Conservation (phyloP, 345 rosid genomes). For the Rhizophora mangle region DNA sequence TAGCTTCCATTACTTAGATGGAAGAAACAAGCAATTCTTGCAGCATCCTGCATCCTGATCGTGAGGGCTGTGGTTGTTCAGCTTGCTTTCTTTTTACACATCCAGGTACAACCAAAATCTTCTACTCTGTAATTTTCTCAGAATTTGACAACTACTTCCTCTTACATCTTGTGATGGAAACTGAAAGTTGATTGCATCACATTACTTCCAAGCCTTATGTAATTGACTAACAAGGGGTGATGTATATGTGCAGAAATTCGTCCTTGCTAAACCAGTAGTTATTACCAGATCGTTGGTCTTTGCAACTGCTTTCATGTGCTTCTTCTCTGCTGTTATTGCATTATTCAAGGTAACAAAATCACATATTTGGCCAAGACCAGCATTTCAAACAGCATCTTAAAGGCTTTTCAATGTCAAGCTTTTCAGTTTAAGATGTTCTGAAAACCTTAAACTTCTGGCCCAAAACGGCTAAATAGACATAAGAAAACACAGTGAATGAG, state of each 20-base stretch:
- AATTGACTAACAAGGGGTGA: not conserved
- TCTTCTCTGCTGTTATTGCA: constrained; percentile 34
- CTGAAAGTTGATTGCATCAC: not conserved
- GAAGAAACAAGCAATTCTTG: constrained; percentile 36
- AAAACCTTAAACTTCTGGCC: too few relatives aligned
- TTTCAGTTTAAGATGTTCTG: too few relatives aligned
- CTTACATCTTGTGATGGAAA: not conserved
- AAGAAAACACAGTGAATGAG: too few relatives aligned
- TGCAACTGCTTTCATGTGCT: constrained; percentile 33
- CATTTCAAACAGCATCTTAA: too few relatives aligned
- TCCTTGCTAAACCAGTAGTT: constrained; percentile 30
- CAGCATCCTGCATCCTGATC: constrained; percentile 30
- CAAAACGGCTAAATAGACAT: too few relatives aligned
- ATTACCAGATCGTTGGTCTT: constrained; percentile 28
- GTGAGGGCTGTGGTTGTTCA: constrained; percentile 34
- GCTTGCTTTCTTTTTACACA: constrained; percentile 31
- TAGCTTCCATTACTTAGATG: constrained; percentile 42
- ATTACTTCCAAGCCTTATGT: not conserved
- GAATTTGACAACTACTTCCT: not conserved
- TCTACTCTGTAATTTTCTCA: not conserved
- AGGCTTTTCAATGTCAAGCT: too few relatives aligned
- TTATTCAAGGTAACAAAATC: constrained; percentile 27
- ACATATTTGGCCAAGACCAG: too few relatives aligned
- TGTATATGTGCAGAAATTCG: constrained; percentile 24
- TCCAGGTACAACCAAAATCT: constrained; percentile 17